Base-by-base conservation (phyloP, 2,329 filamentous ascomycete species). In the Gnomoniopsis sp. region DNA sequence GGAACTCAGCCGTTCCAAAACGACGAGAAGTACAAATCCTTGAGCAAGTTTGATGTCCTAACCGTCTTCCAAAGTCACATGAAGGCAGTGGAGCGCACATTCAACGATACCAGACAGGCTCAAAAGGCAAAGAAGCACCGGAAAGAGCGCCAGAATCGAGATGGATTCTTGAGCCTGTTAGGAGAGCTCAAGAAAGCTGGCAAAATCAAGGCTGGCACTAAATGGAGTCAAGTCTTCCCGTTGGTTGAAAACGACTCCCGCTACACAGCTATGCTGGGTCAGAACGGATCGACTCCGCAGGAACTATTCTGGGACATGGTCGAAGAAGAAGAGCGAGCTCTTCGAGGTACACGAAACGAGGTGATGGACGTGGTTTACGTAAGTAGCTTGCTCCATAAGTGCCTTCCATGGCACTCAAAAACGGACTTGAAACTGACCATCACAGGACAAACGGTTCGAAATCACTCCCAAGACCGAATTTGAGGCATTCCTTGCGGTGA, bases 221-320 rank as follows among this genome's bases (percentile, higher is more conserved):
- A 96, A 73, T 99, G 95, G 95, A 90, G 83, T 73, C 84, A 92
- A 60, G 81, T 98, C 63, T 80, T 89, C 65, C 85, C 89, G 0
- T 71, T 88, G 50, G 83, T 99, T 65, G 84, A 90, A 66, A 79
- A 89, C 57, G 95, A 99, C 68, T 83, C 88, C 50, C 90, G 93
- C 65, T 98, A 96, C 74, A 82, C 80, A 66, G 87, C 86, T 63
- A 91, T 96, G 80, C 83, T 93, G 60, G 93, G 92, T 53, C 91
- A 96, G 70, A 75, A 84, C 59, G 93, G 93, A 57, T 96, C 93
- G 4, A 89, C 86, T 4, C 91, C 95, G 15, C 82, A 96, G 64
- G 92, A 98, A 68, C 79, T 99, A 7, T 98, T 99, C 77, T 97
- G 93, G 91, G 95, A 99, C 71, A 79, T 93, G 50, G 82, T 98